Conservation (phyloP, 768 basidiomycete species). For the Pleurotus tuoliensis region DNA sequence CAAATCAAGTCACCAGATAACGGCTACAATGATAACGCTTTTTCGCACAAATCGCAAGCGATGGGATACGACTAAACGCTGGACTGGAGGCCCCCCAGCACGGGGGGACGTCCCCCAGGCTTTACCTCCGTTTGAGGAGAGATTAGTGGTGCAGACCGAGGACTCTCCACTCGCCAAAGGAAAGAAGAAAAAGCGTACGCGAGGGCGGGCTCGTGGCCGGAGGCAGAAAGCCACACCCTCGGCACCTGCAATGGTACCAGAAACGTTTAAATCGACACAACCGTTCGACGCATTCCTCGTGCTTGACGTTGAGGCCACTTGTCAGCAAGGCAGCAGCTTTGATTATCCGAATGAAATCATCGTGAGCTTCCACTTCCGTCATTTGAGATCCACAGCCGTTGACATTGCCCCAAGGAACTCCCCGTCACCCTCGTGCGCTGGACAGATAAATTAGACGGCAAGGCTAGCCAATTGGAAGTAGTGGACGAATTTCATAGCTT, state of each 20-base stretch:
- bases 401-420: slow-evolving; percentile 62
- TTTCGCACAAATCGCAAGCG: background rate
- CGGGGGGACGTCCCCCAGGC: background rate
- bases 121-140: background rate
- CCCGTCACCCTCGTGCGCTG: slow-evolving; percentile 88
- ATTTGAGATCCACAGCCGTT: background rate
- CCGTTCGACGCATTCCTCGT: slow-evolving; percentile 80
- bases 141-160: no score
- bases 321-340: slow-evolving; percentile 62
- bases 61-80: background rate
- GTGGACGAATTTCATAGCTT: slow-evolving; percentile 85
- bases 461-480: slow-evolving; percentile 56
- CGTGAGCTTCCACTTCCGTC: slow-evolving; percentile 41
- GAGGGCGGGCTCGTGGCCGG: background rate
- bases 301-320: slow-evolving; percentile 89
- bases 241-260: background rate
- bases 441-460: slow-evolving; percentile 58
- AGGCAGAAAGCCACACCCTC: slow-evolving; percentile 10
- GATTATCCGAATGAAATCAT: slow-evolving; percentile 96
- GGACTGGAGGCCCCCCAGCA: background rate
- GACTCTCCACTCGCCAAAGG: background rate
- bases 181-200: slow-evolving; percentile 1
- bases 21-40: background rate
- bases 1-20: background rate
- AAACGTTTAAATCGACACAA: slow-evolving; percentile 27